Evolutionary conservation across 208 protist genomes (phyloP).

Genomic region (Leptomonas seymouri): DNA sequence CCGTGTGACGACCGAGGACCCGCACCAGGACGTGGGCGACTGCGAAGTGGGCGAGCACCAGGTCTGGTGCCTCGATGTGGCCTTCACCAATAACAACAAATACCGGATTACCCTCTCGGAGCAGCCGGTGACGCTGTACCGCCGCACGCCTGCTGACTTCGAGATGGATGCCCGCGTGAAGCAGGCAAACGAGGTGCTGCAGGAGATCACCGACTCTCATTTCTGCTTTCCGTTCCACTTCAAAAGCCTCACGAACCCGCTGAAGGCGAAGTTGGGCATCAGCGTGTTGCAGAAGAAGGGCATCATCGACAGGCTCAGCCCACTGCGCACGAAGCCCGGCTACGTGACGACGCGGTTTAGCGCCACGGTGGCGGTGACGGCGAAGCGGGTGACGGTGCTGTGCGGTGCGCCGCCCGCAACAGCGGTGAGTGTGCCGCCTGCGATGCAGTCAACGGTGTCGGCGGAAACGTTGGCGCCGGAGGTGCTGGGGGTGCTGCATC

Average conservation of each 20-base stretch:
- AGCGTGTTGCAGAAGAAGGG: constrained; percentile 60
- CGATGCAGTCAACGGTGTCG: constrained; percentile 37
- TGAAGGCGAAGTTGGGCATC: constrained; percentile 69
- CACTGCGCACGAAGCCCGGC: constrained; percentile 58
- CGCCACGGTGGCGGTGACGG: constrained; percentile 77
- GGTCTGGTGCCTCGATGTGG: constrained; percentile 91
- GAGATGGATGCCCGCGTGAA: constrained; percentile 59
- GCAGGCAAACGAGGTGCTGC: constrained; percentile 53
- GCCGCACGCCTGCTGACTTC: constrained; percentile 69
- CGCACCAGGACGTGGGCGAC: constrained; percentile 94
- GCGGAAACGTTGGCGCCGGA: constrained; percentile 41
- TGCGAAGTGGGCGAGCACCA: constrained; percentile 71
- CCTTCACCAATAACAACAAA: constrained; percentile 76
- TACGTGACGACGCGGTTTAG: constrained; percentile 80
- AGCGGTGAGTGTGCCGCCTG: constrained; percentile 30
- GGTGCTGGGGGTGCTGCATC: constrained; percentile 42
- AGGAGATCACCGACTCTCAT: constrained; percentile 69
- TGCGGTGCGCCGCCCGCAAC: constrained; percentile 66
- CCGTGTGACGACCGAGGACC: constrained; percentile 53
- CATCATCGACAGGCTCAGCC: constrained; percentile 66
- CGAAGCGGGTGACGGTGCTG: constrained; percentile 72
- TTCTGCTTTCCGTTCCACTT: constrained; percentile 88
- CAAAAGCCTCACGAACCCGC: constrained; percentile 60
- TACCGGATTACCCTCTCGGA: constrained; percentile 49
- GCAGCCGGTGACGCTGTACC: constrained; percentile 62